These are phyloP conservation scores for Talaromyces ruber DNA, from an alignment of 495 filamentous ascomycete species.

Conservation along the genomic window DNA sequence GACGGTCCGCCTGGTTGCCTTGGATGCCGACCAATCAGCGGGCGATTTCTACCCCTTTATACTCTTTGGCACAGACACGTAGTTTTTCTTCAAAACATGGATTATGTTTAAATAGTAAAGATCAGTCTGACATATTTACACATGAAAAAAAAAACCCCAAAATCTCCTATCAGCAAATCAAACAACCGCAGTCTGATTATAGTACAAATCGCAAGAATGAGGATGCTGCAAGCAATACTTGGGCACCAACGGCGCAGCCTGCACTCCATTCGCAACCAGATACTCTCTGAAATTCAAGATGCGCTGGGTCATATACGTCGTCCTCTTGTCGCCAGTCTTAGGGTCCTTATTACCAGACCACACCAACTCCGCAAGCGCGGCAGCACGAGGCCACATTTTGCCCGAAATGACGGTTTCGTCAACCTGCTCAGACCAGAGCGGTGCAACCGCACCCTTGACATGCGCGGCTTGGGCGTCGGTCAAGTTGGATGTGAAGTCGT, in stretches of 20 bases:
- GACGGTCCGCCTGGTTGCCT: not conserved
- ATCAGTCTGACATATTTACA: not conserved
- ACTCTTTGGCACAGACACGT: not conserved
- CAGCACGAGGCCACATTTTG: conserved; percentile 47
- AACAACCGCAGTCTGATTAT: conserved; percentile 34
- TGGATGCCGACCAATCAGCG: not conserved
- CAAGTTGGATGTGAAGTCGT: conserved; percentile 45
- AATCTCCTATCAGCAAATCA: not conserved
- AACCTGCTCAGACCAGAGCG: conserved; percentile 47
- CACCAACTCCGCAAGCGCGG: conserved; percentile 43
- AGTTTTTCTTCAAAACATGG: not conserved
- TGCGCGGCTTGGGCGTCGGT: conserved; percentile 33
- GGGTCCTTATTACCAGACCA: conserved; percentile 46
- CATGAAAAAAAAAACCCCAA: not conserved
- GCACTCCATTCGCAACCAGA: conserved; percentile 43
- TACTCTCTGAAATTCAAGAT: conserved; percentile 52
- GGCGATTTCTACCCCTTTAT: not conserved
- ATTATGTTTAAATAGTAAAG: not conserved
- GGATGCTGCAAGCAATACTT: conserved; percentile 50
- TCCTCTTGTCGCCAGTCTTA: conserved; percentile 27
- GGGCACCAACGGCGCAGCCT: conserved; percentile 37
- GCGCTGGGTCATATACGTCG: conserved; percentile 43
- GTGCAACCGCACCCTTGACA: conserved; percentile 40
- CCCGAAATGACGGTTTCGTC: conserved; percentile 41
- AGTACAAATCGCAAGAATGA: conserved; percentile 46